These are phyloP conservation scores for Tuber brumale DNA, from an alignment of 495 filamentous ascomycete species.

Conservation along the genomic window DNA sequence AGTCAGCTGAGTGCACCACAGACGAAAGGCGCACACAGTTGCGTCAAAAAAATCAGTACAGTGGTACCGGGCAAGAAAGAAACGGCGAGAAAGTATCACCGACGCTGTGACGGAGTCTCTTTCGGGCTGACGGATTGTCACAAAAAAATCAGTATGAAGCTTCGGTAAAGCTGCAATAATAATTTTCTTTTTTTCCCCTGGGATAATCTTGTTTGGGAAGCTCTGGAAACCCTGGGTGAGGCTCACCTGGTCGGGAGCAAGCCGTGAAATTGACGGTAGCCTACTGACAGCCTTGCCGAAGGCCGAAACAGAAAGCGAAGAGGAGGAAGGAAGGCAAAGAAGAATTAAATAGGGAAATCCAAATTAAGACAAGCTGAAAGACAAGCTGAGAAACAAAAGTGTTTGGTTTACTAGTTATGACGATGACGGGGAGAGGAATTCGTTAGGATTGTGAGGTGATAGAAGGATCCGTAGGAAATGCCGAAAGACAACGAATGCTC, in stretches of 20 bases:
- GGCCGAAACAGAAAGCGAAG: slow-evolving; percentile 18
- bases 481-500: slow-evolving; percentile 17
- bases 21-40: slow-evolving; percentile 31
- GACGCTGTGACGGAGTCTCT: slow-evolving; percentile 18
- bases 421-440: slow-evolving; percentile 11
- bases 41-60: slow-evolving; percentile 30
- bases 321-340: slow-evolving; percentile 15
- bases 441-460: slow-evolving; percentile 18
- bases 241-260: slow-evolving; percentile 30
- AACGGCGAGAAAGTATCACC: slow-evolving; percentile 23
- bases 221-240: slow-evolving; percentile 27
- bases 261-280: slow-evolving; percentile 7
- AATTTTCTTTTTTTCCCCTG: not conserved
- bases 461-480: not conserved
- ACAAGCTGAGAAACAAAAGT: slow-evolving; percentile 4
- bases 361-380: slow-evolving; percentile 18
- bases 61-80: slow-evolving; percentile 28
- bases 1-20: slow-evolving; percentile 35
- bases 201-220: not conserved
- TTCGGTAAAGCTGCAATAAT: not conserved
- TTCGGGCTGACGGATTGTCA: slow-evolving; percentile 23
- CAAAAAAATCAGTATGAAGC: slow-evolving; percentile 25
- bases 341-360: slow-evolving; percentile 3
- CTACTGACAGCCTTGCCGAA: slow-evolving; percentile 33
- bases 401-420: slow-evolving; percentile 29